Evolutionary conservation across 2,329 filamentous ascomycete species (phyloP), one percentile per base, ranked within the genome.

Genomic region (Alternaria triticina): DNA sequence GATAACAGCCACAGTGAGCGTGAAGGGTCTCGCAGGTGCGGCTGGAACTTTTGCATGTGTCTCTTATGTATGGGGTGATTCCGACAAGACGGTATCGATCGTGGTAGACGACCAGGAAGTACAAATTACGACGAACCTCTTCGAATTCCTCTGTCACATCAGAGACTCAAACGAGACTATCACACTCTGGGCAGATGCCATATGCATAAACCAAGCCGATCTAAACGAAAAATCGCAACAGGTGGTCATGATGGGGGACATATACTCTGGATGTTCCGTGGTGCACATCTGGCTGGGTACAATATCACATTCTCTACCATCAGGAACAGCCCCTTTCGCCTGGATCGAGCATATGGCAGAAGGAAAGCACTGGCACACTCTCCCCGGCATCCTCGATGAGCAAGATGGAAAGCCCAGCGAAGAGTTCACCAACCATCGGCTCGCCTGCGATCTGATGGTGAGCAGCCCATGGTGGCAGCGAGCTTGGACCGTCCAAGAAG

Each of bases 11-110:
- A 10, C 47, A 20, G 17, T 50, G n/a, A 5, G 47, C 3, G 47
- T 33, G 17, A 28, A 27, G 15, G 27, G 33, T 22, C 47, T 50
- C 12, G 47, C 27, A 13, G 33, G 27, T 30, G 47, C 27, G 28
- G 11, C 27, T 22, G 27, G 27, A 4, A 22, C 59, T 61, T 54
- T 57, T n/a, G 52, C 55, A 23, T 54, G 52, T 17, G 20, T 51
- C 23, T 61, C 59, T 12, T 61, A 61, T 23, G 51, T 55, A 25
- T 57, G 59, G 59, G 59, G 54, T 1, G 44, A 61, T 45, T 45
- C 44, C 6, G 11, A 47, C 5, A n/a, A 33, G 17, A 56, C 52
- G 20, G 23, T 47, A 46, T 2, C 52, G 3, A 61, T 61, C n/a
- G n/a, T 25, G 9, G 33, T 61, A 5, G 52, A 61, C 12, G 30